Base-by-base conservation (phyloP, 257 asterid genomes). In the Nicotiana obtusifolia region DNA sequence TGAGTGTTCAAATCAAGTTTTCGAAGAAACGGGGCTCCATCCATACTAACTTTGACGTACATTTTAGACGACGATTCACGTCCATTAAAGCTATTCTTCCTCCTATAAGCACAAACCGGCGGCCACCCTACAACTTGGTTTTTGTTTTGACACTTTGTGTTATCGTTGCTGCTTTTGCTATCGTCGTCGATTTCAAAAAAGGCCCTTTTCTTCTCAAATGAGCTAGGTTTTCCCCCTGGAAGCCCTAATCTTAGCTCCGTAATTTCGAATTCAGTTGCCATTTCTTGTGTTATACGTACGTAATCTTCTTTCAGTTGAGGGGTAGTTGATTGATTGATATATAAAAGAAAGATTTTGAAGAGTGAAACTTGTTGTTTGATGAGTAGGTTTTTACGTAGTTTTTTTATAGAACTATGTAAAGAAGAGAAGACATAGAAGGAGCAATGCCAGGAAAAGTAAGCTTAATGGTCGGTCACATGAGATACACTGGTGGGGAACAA, bases 41-140 rank as follows among this genome's bases (percentile, higher is more conserved):
- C 98, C 93, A 93, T 87, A 89, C 97, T 89, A 56, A 94, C 97
- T 71, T 94, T 94, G 83, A 91, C 94, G 88, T 89, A 89, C 91
- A 87, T 86, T 78, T 86, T 87, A 35, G 56, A 52, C 19, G 10
- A 16, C 4, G 10, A 2, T 16, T 59, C 31, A 14, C 73, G 66
- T 5, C 75, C 88, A 4, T 44, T 16, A 73, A 87, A 81, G 37
- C 88, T 84, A 31, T 64, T 91, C 86, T 80, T 94, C 87, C 88
- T 77, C 84, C 98, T 80, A 77, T 76, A 90, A 0, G 91, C 71
- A 49, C 95, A 67, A 35, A 94, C 97, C 83, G 97, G 97, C 33
- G 98, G 97, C 98, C 98, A 94, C 62, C 97, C 97, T 85, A 94
- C 95, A 61, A 88, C 91, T 77, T 71, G 87, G 20, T 80, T 87